Percentiles rank a stretch among this genome's conserved stretches.
Conservation (phyloP, 2,329 filamentous ascomycete genomes). For the Emydomyces testavorans region DNA sequence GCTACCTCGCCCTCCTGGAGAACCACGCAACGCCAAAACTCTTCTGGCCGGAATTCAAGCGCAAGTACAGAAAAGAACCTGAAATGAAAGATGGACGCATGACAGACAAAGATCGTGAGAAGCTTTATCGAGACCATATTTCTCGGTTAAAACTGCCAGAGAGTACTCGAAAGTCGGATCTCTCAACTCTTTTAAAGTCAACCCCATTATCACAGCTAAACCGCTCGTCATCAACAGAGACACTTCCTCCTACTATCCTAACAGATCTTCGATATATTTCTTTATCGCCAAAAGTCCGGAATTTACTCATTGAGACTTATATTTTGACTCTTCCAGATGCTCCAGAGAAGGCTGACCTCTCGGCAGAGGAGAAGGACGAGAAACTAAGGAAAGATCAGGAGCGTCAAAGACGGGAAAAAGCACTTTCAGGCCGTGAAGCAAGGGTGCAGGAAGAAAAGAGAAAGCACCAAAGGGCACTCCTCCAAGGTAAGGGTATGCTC, state of each 20-base stretch:
- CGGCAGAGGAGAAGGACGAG: constrained; percentile 30
- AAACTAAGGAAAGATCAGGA: constrained; percentile 30
- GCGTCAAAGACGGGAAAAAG: constrained; percentile 36
- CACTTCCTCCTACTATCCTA: constrained; percentile 32
- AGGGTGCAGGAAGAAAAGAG: constrained; percentile 35
- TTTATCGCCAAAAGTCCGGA: constrained; percentile 29
- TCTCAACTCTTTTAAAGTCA: constrained; percentile 36
- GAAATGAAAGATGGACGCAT: constrained; percentile 50
- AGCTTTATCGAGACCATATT: constrained; percentile 39
- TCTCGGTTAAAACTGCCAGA: constrained; percentile 38
- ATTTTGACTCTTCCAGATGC: constrained; percentile 34
- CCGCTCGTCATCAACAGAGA: constrained; percentile 29
- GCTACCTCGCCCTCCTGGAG: constrained; percentile 71
- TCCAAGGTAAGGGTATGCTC: constrained; percentile 33
- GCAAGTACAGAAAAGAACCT: constrained; percentile 73
- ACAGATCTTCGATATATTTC: constrained; percentile 38
- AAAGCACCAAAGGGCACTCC: constrained; percentile 30
- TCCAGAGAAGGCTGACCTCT: constrained; percentile 28
- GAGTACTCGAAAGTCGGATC: constrained; percentile 36
- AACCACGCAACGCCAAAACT: constrained; percentile 77
- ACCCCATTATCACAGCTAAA: constrained; percentile 32
- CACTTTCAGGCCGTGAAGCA: constrained; percentile 34
- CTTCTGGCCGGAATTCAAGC: constrained; percentile 93
- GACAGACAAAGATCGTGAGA: constrained; percentile 40
- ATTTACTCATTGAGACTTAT: constrained; percentile 34